phyloP scores from a whole-genome alignment of 2,329 filamentous ascomycete genomes.

The Fusarium torreyae region DNA sequence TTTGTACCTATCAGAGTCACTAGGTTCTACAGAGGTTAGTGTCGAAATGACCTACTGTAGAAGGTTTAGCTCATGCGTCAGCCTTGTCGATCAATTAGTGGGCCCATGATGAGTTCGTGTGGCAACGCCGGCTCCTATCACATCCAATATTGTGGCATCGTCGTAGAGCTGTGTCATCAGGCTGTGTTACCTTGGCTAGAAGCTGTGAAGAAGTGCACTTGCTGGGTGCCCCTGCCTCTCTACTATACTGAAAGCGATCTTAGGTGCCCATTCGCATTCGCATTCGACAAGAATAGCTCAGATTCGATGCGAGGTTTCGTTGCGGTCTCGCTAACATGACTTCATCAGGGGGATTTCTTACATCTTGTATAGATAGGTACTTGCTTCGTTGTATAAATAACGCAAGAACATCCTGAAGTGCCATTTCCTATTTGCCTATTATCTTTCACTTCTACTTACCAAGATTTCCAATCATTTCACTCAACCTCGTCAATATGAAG shows the following conservation, averaged over 20 bases:
- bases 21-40: neutral
- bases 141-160: no score
- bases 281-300: neutral
- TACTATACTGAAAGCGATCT: no score
- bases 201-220: neutral
- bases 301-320: neutral
- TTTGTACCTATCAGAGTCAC: neutral
- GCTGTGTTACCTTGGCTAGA: neutral
- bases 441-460: neutral
- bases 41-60: conserved; percentile 10
- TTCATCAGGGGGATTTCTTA: neutral
- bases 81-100: neutral
- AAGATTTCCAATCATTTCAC: neutral
- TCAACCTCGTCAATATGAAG: neutral
- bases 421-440: neutral
- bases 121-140: no score
- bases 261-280: neutral
- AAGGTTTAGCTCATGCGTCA: conserved; percentile 5
- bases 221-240: neutral
- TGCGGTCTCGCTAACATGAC: neutral
- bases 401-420: neutral
- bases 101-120: neutral
- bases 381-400: neutral
- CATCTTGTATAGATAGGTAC: neutral
- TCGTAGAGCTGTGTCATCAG: neutral